These are phyloP conservation scores for Backusella morwellensis DNA, from an alignment of 192 early-diverging fungal genomes.

Conservation along the genomic window DNA sequence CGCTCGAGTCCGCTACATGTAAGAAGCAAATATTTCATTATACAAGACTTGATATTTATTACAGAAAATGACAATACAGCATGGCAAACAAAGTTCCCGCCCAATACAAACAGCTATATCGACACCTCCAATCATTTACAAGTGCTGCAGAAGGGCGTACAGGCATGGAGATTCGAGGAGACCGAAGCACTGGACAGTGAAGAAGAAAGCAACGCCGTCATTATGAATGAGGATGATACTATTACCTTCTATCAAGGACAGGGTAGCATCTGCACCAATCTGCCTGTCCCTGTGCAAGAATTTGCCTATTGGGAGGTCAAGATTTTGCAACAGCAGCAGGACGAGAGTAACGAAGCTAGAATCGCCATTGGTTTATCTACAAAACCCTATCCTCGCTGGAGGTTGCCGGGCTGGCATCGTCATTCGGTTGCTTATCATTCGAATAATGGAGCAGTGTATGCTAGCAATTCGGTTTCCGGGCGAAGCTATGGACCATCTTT, in stretches of 20 bases:
- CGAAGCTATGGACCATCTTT: conserved; percentile 59
- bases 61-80: background rate
- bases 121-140: background rate
- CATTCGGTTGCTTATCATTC: conserved; percentile 69
- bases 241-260: conserved; percentile 66
- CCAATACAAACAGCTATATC: background rate
- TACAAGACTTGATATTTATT: background rate
- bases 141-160: conserved; percentile 59
- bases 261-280: conserved; percentile 68
- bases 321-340: conserved; percentile 51
- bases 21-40: background rate
- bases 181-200: conserved; percentile 25
- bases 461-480: conserved; percentile 62
- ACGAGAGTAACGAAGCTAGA: conserved; percentile 47
- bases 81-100: conserved; percentile 18
- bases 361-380: conserved; percentile 64
- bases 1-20: background rate
- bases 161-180: conserved; percentile 68
- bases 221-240: conserved; percentile 61
- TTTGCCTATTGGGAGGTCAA: conserved; percentile 77
- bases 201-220: conserved; percentile 54
- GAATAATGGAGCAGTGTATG: conserved; percentile 60
- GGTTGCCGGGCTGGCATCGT: conserved; percentile 69
- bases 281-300: conserved; percentile 68
- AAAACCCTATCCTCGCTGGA: conserved; percentile 70